Conservation (phyloP, 768 basidiomycete species). For the Epithele typhae region DNA sequence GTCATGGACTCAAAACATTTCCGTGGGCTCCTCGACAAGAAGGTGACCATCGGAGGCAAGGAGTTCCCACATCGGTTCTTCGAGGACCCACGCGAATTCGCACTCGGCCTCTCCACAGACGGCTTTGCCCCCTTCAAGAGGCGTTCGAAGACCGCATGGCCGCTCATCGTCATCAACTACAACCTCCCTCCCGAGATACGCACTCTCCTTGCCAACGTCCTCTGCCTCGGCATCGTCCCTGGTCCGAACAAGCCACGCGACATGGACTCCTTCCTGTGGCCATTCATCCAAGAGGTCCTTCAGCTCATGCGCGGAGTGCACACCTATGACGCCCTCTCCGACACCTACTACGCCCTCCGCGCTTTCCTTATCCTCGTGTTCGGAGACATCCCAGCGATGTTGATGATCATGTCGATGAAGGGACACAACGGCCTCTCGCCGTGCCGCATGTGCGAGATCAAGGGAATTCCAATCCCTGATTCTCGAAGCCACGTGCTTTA, state of each 20-base stretch:
- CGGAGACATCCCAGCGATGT: constrained; percentile 25
- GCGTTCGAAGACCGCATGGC: constrained; percentile 33
- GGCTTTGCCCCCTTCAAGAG: constrained; percentile 37
- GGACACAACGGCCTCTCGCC: constrained; percentile 24
- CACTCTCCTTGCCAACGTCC: constrained; percentile 13
- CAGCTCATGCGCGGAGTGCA: constrained; percentile 19
- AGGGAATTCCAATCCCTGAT: constrained; percentile 11
- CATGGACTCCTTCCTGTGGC: constrained; percentile 25
- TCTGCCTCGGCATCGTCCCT: constrained; percentile 21
- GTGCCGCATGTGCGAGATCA: constrained; percentile 24
- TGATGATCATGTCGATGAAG: constrained; percentile 26
- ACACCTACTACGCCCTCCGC: constrained; percentile 17
- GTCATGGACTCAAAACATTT: constrained; percentile 35
- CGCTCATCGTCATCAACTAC: constrained; percentile 37
- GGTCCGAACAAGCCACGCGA: constrained; percentile 18
- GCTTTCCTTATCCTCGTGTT: constrained; percentile 20
- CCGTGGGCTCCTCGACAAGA: constrained; percentile 12
- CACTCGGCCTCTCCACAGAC: constrained; percentile 39
- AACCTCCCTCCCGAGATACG: constrained; percentile 25
- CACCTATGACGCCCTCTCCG: constrained; percentile 9
- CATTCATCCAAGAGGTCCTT: constrained; percentile 24
- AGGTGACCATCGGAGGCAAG: constrained; percentile 27
- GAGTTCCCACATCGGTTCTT: constrained; percentile 30
- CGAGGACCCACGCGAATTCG: constrained; percentile 34
- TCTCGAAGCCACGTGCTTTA: constrained; percentile 5